Conservation (phyloP, 2,329 filamentous ascomycete species). For the Chlorencoelia australis region DNA sequence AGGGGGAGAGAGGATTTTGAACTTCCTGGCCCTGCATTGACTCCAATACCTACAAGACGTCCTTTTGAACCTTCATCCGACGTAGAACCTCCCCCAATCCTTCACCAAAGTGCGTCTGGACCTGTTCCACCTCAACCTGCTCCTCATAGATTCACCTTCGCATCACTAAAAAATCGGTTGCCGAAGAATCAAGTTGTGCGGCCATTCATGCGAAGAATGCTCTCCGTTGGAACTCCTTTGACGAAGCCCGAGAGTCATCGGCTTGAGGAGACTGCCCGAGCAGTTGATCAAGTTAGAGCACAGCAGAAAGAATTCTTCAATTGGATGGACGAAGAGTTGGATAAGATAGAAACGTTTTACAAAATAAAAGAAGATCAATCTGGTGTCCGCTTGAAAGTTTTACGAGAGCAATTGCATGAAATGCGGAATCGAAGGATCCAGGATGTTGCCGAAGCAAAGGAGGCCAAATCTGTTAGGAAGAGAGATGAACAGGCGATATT, state of each 20-base stretch:
- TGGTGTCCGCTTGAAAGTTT: conserved; percentile 54
- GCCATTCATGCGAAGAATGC: conserved; percentile 20
- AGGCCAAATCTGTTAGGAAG: conserved; percentile 16
- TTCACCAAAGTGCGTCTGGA: conserved; percentile 31
- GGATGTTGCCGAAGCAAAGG: conserved; percentile 41
- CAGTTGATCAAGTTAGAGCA: conserved; percentile 55
- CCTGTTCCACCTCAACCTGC: conserved; percentile 30
- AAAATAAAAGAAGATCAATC: conserved; percentile 80
- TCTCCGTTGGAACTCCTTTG: conserved; percentile 20
- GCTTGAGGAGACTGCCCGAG: conserved; percentile 43
- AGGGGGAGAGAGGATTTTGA: conserved; percentile 34
- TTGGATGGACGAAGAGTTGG: conserved; percentile 73
- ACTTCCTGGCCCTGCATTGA: conserved; percentile 48
- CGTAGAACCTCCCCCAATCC: background rate
- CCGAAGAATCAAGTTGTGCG: conserved; percentile 14
- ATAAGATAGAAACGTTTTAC: conserved; percentile 92
- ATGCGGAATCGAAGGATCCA: conserved; percentile 78
- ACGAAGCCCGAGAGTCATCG: conserved; percentile 32
- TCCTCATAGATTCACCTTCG: conserved; percentile 16
- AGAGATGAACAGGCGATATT: conserved; percentile 12
- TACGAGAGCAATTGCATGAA: conserved; percentile 81
- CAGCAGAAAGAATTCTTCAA: conserved; percentile 76
- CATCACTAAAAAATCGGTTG: conserved; percentile 14
- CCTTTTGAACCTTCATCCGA: background rate
- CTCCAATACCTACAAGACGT: conserved; percentile 5